Conservation (phyloP, 345 rosid genomes). For the Mangifera indica region DNA sequence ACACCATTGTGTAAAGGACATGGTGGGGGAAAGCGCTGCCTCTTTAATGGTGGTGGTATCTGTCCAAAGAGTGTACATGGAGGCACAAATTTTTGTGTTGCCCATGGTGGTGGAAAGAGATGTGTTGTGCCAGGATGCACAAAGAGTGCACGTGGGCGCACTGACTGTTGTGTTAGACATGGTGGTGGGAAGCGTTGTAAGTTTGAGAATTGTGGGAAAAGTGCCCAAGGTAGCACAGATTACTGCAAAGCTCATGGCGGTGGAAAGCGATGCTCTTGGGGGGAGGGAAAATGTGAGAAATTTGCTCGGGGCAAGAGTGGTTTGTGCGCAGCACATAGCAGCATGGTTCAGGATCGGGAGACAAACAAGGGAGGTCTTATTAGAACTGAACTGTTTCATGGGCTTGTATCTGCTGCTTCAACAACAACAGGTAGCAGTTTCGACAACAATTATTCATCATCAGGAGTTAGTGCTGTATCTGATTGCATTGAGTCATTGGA, state of each 20-base stretch:
- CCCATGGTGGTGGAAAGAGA: conserved; percentile 95
- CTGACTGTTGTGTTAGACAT: conserved; percentile 89
- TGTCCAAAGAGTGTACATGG: conserved; percentile 97
- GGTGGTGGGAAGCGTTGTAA: conserved; percentile 94
- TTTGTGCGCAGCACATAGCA: conserved; percentile 87
- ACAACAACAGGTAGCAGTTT: conserved; percentile 46
- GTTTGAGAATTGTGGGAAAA: conserved; percentile 67
- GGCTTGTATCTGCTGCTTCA: conserved; percentile 69
- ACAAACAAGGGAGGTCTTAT: conserved; percentile 55
- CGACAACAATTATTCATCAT: conserved; percentile 54
- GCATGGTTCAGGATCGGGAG: conserved; percentile 54
- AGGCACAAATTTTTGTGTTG: conserved; percentile 90
- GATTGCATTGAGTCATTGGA: conserved; percentile 66
- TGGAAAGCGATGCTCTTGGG: conserved; percentile 84
- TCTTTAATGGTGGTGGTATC: conserved; percentile 88
- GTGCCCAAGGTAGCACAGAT: conserved; percentile 97
- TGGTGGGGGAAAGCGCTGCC: conserved; percentile 95
- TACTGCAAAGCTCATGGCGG: conserved; percentile 98
- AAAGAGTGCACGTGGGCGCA: conserved; percentile 93
- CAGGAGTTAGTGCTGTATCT: conserved; percentile 57
- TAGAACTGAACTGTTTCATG: conserved; percentile 79
- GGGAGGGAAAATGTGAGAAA: conserved; percentile 79
- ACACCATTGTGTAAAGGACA: conserved; percentile 95
- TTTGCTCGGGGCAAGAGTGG: conserved; percentile 95
- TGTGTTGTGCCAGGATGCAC: conserved; percentile 85